Evolutionary conservation across 192 early-diverging fungal species (phyloP), one percentile per base, ranked within the genome.

Genomic region (Coemansia sp.): DNA sequence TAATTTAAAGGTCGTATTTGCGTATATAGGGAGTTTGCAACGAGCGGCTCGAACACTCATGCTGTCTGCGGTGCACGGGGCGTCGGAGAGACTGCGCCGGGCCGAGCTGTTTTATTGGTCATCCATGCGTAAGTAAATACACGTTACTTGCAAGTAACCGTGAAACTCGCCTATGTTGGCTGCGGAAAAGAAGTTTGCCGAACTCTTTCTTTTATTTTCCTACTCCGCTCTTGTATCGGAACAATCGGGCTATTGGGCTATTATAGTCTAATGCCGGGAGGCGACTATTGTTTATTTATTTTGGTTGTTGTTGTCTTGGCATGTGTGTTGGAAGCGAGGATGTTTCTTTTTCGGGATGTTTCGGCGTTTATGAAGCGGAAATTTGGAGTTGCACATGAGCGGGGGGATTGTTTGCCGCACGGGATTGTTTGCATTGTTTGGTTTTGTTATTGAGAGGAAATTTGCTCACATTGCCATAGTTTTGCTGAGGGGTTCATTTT

Each of bases 61-160:
- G 61, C 61, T 82, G 35, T 75, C 79, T 38, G 58, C 74, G 14
- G 71, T 82, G 50, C 74, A 73, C 35, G 62, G 79, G 10, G 70
- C 68, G 37, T 57, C 73, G 16, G 79, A 82, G 61, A 69, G 64
- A 41, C 67, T 56, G 27, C 59, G 73, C 29, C 59, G 79, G 45
- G 67, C 74, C 25, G 79, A 76, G 64, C 38, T 82, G 57, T 76
- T 67, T 50, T 76, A 82, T 49, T 81, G 78, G 78, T 66, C 73
- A 39, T 75, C 73, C 38, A 38, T 69, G 61, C 65, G 78, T 81
- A 81, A 72, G 78, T 81, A 5, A 31, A 31, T 6, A 6, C 29
- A 31, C 7, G 29, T 31, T 31, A 31, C 29, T 4, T 6, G 5
- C 53, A 14, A 51, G 27, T 39, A 49, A 38, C 43, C 38, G 21